Percentiles rank a stretch among this genome's conserved stretches.
These are phyloP conservation scores for Sphagnum contortum DNA, from an alignment of 225 moss, liverwort and hornwort genomes.

Conservation along the genomic window DNA sequence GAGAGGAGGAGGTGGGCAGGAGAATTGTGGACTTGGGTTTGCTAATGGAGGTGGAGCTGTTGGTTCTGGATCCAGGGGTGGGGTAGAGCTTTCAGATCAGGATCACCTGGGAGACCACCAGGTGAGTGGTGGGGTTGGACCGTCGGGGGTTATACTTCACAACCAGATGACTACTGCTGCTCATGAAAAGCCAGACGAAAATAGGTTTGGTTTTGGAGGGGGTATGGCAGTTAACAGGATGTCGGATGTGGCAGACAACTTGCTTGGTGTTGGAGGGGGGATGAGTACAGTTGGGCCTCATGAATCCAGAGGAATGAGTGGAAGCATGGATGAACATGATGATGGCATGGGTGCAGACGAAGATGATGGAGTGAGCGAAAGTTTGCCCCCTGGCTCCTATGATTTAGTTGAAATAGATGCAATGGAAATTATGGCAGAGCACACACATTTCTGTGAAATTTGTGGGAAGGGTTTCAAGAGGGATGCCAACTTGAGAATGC, in stretches of 20 bases:
- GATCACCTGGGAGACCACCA: constrained; percentile 5
- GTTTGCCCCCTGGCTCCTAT: constrained; percentile 57
- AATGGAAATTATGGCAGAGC: constrained; percentile 80
- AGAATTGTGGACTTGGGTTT: constrained; percentile 11
- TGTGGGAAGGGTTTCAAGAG: constrained; percentile 94
- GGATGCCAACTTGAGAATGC: constrained; percentile 94
- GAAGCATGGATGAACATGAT: constrained; percentile 47
- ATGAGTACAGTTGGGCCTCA: constrained; percentile 13
- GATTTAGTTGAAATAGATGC: constrained; percentile 88
- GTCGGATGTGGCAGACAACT: constrained; percentile 6
- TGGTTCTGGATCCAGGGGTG: constrained; percentile 20
- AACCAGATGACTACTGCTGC: constrained; percentile 12
- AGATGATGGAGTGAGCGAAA: constrained; percentile 67
- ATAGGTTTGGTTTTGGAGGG: too few relatives aligned
- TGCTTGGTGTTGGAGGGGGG: constrained; percentile 13
- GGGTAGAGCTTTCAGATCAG: constrained; percentile 16
- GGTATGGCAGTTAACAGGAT: background rate
- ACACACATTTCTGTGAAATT: constrained; percentile 94
- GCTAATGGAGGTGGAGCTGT: constrained; percentile 15
- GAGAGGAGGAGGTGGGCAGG: constrained; percentile 4
- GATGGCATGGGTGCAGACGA: constrained; percentile 43
- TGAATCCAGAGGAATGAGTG: constrained; percentile 27
- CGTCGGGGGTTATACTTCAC: constrained; percentile 13
- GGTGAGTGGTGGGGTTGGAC: constrained; percentile 13
- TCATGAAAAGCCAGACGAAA: constrained; percentile 12